A percentile compares a stretch with the other conserved stretches of the same genome.
phyloP scores from a whole-genome alignment of 805 yeast species.

The Wickerhamiella kazuoi region DNA sequence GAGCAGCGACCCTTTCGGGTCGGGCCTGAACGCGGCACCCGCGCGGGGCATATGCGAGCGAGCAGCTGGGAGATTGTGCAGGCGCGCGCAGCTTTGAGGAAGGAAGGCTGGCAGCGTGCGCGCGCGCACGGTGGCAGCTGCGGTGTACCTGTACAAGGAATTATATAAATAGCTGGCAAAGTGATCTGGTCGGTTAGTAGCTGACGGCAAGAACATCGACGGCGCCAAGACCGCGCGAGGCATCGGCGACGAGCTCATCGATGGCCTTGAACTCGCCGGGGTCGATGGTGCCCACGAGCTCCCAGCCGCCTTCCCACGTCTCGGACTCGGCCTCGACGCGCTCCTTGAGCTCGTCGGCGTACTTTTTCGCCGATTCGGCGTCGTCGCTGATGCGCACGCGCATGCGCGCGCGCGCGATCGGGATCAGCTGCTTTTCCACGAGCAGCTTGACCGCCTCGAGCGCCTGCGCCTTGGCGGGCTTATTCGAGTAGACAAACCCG shows the following conservation, averaged over 20 bases:
- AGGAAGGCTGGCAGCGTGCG: no score
- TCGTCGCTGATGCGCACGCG: constrained; percentile 42
- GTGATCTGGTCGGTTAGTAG: neutral
- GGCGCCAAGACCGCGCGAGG: constrained; percentile 39
- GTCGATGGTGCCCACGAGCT: constrained; percentile 54
- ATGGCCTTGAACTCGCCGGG: constrained; percentile 67
- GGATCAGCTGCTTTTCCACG: constrained; percentile 64
- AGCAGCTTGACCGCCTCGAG: constrained; percentile 73
- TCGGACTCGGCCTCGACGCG: constrained; percentile 29
- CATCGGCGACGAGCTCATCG: constrained; percentile 40
- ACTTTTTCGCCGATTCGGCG: constrained; percentile 30
- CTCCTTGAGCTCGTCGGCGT: constrained; percentile 27
- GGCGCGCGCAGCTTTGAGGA: no score
- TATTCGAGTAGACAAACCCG: constrained; percentile 60
- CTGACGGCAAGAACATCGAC: constrained; percentile 51
- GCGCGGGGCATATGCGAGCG: no score
- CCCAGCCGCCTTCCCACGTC: constrained; percentile 30
- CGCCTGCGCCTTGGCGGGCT: constrained; percentile 72
- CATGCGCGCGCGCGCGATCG: constrained; percentile 91
- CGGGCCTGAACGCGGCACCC: no score
- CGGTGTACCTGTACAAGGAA: no score
- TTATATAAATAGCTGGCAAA: no score
- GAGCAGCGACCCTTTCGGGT: no score
- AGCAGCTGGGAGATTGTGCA: no score
- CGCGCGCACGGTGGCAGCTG: no score